These are phyloP conservation scores for Senecio squalidus DNA, from an alignment of 140 eudicot genomes.

Conservation along the genomic window DNA sequence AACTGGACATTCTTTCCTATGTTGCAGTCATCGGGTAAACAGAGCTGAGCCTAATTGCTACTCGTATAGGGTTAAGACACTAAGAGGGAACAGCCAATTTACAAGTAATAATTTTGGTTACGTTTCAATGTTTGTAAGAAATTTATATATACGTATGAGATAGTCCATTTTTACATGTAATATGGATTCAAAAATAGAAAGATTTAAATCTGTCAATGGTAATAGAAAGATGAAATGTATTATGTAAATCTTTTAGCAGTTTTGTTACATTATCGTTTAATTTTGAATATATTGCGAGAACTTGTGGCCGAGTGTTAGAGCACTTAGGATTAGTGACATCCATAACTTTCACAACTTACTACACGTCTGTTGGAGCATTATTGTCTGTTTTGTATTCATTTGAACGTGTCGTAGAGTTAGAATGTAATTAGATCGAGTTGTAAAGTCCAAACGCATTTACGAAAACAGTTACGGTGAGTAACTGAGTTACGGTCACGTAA, in stretches of 20 bases:
- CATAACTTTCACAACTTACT: too few species aligned
- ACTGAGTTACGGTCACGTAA: too few species aligned
- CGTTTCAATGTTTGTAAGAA: constrained; percentile 5
- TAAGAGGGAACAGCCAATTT: neutral
- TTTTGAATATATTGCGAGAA: neutral
- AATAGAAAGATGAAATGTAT: constrained; percentile 16
- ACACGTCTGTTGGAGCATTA: too few species aligned
- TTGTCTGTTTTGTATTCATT: too few species aligned
- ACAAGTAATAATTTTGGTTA: constrained; percentile 11
- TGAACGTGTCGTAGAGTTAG: too few species aligned
- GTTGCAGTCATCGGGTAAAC: constrained; percentile 53
- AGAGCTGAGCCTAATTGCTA: constrained; percentile 32
- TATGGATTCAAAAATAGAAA: constrained; percentile 23
- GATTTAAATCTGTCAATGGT: constrained; percentile 20
- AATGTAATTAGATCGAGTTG: too few species aligned
- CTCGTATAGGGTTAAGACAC: constrained; percentile 2
- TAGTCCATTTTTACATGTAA: constrained; percentile 30
- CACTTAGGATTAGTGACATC: too few species aligned
- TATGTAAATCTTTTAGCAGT: neutral
- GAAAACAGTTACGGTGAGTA: too few species aligned
- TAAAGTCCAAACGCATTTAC: too few species aligned
- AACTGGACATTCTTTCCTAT: constrained; percentile 83
- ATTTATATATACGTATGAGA: constrained; percentile 25
- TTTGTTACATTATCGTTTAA: neutral
- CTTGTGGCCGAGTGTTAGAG: too few species aligned